Conservation (phyloP, 2,329 filamentous ascomycete genomes). For the Cercospora citrullina region DNA sequence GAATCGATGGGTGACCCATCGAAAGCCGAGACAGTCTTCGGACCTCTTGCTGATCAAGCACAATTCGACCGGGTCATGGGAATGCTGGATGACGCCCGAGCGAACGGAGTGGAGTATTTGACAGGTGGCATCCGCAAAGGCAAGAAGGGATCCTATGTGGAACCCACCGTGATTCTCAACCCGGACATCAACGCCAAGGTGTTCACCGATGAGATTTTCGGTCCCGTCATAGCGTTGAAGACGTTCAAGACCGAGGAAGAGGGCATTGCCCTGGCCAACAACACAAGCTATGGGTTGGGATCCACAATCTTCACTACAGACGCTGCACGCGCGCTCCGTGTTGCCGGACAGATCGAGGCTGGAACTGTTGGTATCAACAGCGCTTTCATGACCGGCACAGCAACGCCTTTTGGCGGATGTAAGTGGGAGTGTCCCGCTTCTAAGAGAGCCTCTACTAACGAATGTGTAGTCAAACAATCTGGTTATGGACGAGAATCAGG, state of each 20-base stretch:
- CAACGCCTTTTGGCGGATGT: slow-evolving; percentile 18
- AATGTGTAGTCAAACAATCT: slow-evolving; percentile 19
- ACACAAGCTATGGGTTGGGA: slow-evolving; percentile 74
- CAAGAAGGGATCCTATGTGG: neutral
- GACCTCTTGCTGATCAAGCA: slow-evolving; percentile 68
- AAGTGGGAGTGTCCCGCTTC: neutral
- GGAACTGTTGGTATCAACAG: slow-evolving; percentile 43
- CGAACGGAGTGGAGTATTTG: slow-evolving; percentile 22
- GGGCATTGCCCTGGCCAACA: slow-evolving; percentile 71
- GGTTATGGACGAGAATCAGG: slow-evolving; percentile 19
- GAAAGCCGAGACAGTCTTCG: slow-evolving; percentile 67
- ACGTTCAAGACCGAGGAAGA: slow-evolving; percentile 67
- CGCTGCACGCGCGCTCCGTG: slow-evolving; percentile 49
- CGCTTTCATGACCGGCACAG: neutral
- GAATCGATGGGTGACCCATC: slow-evolving; percentile 51
- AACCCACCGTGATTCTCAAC: slow-evolving; percentile 53
- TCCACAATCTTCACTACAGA: slow-evolving; percentile 72
- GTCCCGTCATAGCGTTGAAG: slow-evolving; percentile 70
- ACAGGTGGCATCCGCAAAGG: slow-evolving; percentile 4
- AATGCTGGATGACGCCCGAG: slow-evolving; percentile 68
- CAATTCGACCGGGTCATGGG: slow-evolving; percentile 70
- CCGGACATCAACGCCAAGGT: slow-evolving; percentile 71
- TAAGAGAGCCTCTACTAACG: neutral
- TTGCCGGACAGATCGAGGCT: slow-evolving; percentile 54
- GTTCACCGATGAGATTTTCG: slow-evolving; percentile 65